Percentiles rank a stretch among this genome's conserved stretches.
These are phyloP conservation scores for Margaritispora aquatica DNA, from an alignment of 495 filamentous ascomycete genomes.

Conservation along the genomic window DNA sequence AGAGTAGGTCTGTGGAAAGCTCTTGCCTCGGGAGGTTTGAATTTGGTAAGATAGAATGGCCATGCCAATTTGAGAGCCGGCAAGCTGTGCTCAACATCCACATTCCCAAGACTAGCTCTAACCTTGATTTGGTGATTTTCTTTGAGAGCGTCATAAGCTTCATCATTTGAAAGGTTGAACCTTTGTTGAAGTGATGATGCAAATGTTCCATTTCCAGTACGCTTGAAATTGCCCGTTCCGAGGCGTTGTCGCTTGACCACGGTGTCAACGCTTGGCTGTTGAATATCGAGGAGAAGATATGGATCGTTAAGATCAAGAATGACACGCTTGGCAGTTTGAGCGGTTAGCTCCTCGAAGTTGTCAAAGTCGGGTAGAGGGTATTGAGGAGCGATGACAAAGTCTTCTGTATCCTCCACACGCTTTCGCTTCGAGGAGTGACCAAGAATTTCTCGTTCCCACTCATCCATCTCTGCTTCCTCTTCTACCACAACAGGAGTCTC, in stretches of 20 bases:
- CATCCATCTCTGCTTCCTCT: constrained; percentile 37
- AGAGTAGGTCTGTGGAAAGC: constrained; percentile 83
- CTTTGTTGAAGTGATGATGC: constrained; percentile 60
- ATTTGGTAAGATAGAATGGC: constrained; percentile 86
- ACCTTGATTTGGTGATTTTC: constrained; percentile 96
- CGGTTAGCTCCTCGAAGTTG: constrained; percentile 51
- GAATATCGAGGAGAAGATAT: constrained; percentile 68
- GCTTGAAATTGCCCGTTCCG: constrained; percentile 36
- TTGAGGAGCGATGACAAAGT: constrained; percentile 34
- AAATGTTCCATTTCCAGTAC: constrained; percentile 47
- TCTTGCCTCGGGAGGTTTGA: constrained; percentile 71
- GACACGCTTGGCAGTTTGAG: constrained; percentile 65
- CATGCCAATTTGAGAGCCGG: constrained; percentile 85
- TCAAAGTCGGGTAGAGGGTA: constrained; percentile 41
- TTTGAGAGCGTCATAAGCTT: constrained; percentile 90
- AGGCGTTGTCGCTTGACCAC: constrained; percentile 29
- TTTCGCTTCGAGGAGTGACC: constrained; percentile 32
- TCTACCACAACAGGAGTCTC: constrained; percentile 24
- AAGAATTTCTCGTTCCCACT: constrained; percentile 46
- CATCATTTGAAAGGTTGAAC: constrained; percentile 95
- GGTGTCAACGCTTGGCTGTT: constrained; percentile 28
- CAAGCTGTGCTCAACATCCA: constrained; percentile 84
- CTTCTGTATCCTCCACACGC: constrained; percentile 20
- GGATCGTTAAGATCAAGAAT: constrained; percentile 88
- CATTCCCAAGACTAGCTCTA: constrained; percentile 77